Evolutionary conservation across 495 filamentous ascomycete genomes (phyloP).

Genomic region (Neurospora sp.): DNA sequence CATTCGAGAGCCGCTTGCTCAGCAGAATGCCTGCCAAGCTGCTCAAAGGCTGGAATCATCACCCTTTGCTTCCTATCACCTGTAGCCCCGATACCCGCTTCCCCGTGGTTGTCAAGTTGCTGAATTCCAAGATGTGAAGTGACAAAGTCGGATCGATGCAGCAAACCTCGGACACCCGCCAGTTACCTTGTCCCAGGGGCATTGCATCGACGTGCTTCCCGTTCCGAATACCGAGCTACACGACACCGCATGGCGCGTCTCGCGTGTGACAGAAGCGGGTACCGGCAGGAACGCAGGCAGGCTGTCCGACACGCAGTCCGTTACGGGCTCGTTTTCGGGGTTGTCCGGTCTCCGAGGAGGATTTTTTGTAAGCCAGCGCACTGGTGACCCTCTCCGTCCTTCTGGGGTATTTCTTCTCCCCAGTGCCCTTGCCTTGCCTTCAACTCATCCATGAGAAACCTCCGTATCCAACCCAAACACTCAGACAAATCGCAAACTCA

Average conservation of each 20-base stretch:
- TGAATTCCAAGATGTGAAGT: neutral
- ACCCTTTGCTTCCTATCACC: no score
- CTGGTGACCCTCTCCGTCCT: neutral
- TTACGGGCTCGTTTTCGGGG: neutral
- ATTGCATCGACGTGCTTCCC: neutral
- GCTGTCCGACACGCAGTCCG: neutral
- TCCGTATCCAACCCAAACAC: neutral
- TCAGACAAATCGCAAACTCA: neutral
- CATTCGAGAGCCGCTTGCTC: no score
- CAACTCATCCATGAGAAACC: neutral
- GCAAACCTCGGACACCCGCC: neutral
- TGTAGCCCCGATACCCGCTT: no score
- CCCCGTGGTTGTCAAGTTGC: no score
- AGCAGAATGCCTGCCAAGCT: fast-evolving
- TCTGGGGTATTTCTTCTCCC: neutral
- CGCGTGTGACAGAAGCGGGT: neutral
- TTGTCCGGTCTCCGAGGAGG: neutral
- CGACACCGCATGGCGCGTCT: neutral
- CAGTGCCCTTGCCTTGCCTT: neutral
- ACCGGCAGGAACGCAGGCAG: neutral
- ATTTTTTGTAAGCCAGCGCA: neutral
- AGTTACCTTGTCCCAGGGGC: neutral
- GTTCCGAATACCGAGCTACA: neutral
- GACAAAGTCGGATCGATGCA: neutral
- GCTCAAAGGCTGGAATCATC: no score